phyloP scores from a whole-genome alignment of 352 stramenopile genomes.

The Phytophthora colocasiae region DNA sequence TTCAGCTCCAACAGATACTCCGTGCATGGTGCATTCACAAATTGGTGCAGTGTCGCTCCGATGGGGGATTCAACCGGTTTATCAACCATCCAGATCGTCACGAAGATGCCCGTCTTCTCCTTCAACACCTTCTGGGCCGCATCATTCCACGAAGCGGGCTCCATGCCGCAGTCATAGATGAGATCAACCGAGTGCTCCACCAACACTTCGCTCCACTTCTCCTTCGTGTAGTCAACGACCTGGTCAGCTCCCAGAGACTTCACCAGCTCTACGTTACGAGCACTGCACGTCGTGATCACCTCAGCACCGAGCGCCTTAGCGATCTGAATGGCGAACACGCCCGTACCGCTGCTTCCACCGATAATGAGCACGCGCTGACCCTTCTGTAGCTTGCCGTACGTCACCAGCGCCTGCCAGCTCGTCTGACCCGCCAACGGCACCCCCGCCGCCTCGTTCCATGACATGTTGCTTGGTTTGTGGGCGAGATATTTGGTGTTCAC shows the following conservation, averaged over 20 bases:
- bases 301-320: conserved; percentile 46
- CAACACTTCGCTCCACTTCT: conserved; percentile 55
- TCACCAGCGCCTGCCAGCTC: conserved; percentile 35
- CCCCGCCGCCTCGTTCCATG: conserved; percentile 34
- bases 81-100: conserved; percentile 41
- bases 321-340: conserved; percentile 64
- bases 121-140: conserved; percentile 48
- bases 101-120: conserved; percentile 42
- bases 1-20: conserved; percentile 41
- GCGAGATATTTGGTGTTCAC: conserved; percentile 41
- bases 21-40: conserved; percentile 10
- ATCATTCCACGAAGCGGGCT: conserved; percentile 36
- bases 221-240: conserved; percentile 58
- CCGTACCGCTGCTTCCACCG: conserved; percentile 58
- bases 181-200: conserved; percentile 38
- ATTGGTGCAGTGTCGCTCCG: conserved; percentile 40
- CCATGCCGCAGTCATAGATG: conserved; percentile 36
- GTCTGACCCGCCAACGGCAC: conserved; percentile 41
- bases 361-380: conserved; percentile 46
- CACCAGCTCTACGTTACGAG: conserved; percentile 50
- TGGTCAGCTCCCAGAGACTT: conserved; percentile 52
- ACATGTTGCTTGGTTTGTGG: conserved; percentile 45
- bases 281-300: conserved; percentile 46
- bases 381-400: conserved; percentile 25
- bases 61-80: conserved; percentile 63